Percentiles rank a stretch among this genome's conserved stretches.
Evolutionary conservation across 2,329 filamentous ascomycete species (phyloP).

Genomic region (Zasmidium angulare): DNA sequence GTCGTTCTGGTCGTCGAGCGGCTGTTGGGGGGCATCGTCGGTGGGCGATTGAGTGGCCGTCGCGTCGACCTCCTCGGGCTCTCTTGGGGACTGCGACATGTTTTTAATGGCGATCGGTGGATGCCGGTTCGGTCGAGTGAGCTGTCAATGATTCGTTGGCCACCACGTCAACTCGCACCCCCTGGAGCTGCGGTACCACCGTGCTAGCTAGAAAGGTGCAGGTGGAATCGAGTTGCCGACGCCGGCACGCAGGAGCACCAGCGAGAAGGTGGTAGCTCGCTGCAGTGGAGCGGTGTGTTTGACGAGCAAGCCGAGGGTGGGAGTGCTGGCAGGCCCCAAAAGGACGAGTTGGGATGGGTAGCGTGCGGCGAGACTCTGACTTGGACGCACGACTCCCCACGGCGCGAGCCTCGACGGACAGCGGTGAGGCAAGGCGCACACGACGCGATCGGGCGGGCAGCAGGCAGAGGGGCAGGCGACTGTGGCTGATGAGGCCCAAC

Average conservation of each 20-base stretch:
- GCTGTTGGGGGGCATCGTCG: constrained; percentile 86
- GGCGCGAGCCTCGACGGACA: background rate
- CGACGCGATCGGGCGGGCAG: background rate
- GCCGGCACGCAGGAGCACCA: constrained; percentile 17
- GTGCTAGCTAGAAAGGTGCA: constrained; percentile 21
- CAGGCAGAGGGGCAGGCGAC: background rate
- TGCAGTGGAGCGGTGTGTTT: constrained; percentile 24
- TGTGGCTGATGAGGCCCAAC: background rate
- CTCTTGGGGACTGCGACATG: constrained; percentile 91
- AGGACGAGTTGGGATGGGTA: background rate
- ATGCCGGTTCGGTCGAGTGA: constrained; percentile 27
- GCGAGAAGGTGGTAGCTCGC: constrained; percentile 15
- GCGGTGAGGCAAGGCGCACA: constrained; percentile 1
- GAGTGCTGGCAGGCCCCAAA: constrained; percentile 12
- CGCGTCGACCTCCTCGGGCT: constrained; percentile 78
- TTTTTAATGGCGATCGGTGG: constrained; percentile 56
- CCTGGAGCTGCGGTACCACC: constrained; percentile 26
- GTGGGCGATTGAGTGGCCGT: constrained; percentile 73
- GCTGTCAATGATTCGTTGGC: constrained; percentile 36
- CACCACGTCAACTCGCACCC: constrained; percentile 26
- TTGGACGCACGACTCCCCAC: background rate
- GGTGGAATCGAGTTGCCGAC: constrained; percentile 26
- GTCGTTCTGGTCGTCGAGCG: constrained; percentile 71
- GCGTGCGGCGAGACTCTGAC: background rate
- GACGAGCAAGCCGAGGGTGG: constrained; percentile 15